Base-by-base conservation (phyloP, 2,329 filamentous ascomycete species). In the Aspergillus udagawae region DNA sequence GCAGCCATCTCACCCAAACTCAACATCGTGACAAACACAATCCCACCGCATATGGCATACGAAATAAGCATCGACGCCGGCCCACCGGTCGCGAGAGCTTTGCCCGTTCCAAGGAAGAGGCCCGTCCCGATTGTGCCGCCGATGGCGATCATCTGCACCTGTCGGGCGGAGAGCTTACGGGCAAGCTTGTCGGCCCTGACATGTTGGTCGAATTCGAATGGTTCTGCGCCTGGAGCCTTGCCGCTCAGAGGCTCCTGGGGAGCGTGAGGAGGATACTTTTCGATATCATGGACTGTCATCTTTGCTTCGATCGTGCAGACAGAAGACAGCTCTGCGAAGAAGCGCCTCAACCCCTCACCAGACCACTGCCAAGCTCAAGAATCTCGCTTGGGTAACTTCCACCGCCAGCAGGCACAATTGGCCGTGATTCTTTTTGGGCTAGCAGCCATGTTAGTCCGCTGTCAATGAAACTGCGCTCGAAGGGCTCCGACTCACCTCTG, bases 61-160 rank as follows among this genome's bases (percentile, higher is more conserved):
- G 79, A 79, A 47, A 86, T 79, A 10, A 87, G 72, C 63, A 85
- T 78, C 3, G 82, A 83, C 0, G 81, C 83, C 4, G 85, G 85
- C 0, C 85, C 85, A 29, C 83, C 85, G 0, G 79, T 85, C 1
- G 83, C 79, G 42, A 87, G 71, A 3, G 83, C 81, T 65, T 82
- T 83, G 9, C 85, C 85, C 0, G 83, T 85, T 29, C 85, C 84
- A 5, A 88, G 75, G 61, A 87, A 87, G 3, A 87, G 71, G 2
- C 85, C 85, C 0, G 84, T 86, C 14, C 70, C 73, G 49, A 78
- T 78, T 6, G 75, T 77, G 23, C 75, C 75, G 5, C 73, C 75
- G 55, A 79, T 77, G 47, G 85, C 86, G 59, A 88, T 86, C 84
- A 88, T 87, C 72, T 87, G 84, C 10, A 87, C 82, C 68, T 87